These are phyloP conservation scores for Acarospora socialis DNA, from an alignment of 2,329 filamentous ascomycete genomes.

Conservation along the genomic window DNA sequence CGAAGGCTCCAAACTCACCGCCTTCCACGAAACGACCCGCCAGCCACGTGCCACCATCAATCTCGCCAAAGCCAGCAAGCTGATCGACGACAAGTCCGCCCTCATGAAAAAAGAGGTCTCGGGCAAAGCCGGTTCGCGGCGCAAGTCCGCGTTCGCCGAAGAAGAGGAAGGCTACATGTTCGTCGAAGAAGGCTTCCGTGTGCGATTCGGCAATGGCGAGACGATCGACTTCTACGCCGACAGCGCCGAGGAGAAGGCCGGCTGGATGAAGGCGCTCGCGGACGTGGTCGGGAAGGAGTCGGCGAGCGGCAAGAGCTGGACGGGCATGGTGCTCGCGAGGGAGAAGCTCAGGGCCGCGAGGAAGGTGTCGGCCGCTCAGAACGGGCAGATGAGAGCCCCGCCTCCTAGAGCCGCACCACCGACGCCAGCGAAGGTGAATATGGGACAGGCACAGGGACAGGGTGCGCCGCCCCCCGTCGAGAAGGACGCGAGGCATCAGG, in stretches of 20 bases:
- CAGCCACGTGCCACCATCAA: constrained; percentile 97
- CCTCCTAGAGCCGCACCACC: constrained; percentile 10
- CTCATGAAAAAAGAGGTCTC: constrained; percentile 72
- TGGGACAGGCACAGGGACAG: constrained; percentile 4
- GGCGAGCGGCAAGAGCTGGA: constrained; percentile 42
- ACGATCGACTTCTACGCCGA: constrained; percentile 98
- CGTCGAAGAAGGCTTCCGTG: constrained; percentile 96
- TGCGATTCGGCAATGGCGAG: constrained; percentile 95
- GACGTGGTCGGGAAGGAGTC: constrained; percentile 51
- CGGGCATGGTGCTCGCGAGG: constrained; percentile 40
- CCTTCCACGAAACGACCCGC: constrained; percentile 87
- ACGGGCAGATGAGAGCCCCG: constrained; percentile 6
- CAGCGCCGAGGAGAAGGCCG: constrained; percentile 71
- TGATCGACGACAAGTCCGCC: constrained; percentile 81
- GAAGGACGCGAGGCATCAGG: constrained; percentile 7
- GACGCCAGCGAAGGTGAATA: constrained; percentile 11
- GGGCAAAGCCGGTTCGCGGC: constrained; percentile 61
- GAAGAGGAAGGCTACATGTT: constrained; percentile 99
- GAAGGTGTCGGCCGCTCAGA: constrained; percentile 8
- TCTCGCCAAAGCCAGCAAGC: constrained; percentile 74
- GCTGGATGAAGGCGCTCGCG: constrained; percentile 79
- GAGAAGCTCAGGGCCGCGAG: constrained; percentile 11
- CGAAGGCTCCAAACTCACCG: constrained; percentile 76
- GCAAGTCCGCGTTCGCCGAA: constrained; percentile 90
- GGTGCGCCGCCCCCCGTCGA: constrained; percentile 7